phyloP scores from a whole-genome alignment of 1,284 basidiomycete species.

The Malassezia nana region DNA sequence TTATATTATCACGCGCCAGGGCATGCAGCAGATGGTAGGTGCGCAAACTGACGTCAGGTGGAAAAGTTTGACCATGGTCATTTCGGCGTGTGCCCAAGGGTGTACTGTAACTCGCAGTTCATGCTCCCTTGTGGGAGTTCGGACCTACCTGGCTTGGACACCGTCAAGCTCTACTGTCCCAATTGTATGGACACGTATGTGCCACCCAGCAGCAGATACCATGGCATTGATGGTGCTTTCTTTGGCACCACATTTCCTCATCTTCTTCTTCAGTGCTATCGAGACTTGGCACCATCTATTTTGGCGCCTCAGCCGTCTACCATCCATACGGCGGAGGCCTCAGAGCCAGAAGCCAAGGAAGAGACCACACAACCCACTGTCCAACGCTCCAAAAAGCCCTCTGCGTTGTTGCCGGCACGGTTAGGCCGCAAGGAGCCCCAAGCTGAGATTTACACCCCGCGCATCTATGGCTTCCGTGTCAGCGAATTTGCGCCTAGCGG shows the following conservation, averaged over 20 bases:
- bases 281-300: constrained; percentile 49
- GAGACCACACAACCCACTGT: not conserved
- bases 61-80: constrained; percentile 89
- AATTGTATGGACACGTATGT: constrained; percentile 96
- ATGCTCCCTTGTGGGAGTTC: constrained; percentile 92
- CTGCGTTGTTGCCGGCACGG: constrained; percentile 25
- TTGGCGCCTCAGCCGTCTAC: constrained; percentile 24
- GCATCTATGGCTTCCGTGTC: constrained; percentile 72
- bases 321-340: not conserved
- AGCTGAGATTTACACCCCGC: constrained; percentile 67
- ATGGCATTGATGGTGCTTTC: constrained; percentile 93
- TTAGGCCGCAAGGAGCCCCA: constrained; percentile 29
- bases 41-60: constrained; percentile 54
- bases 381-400: constrained; percentile 3
- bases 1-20: constrained; percentile 86
- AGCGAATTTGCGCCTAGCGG: constrained; percentile 64
- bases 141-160: constrained; percentile 93
- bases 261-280: constrained; percentile 93
- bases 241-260: constrained; percentile 98
- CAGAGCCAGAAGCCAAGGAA: not conserved
- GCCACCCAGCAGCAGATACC: constrained; percentile 88
- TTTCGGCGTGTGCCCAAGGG: constrained; percentile 90
- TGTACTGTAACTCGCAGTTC: constrained; percentile 79
- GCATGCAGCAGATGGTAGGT: constrained; percentile 85
- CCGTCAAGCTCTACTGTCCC: constrained; percentile 95